Conservation (phyloP, 1,284 basidiomycete genomes). For the Cryptococcus sp. region DNA sequence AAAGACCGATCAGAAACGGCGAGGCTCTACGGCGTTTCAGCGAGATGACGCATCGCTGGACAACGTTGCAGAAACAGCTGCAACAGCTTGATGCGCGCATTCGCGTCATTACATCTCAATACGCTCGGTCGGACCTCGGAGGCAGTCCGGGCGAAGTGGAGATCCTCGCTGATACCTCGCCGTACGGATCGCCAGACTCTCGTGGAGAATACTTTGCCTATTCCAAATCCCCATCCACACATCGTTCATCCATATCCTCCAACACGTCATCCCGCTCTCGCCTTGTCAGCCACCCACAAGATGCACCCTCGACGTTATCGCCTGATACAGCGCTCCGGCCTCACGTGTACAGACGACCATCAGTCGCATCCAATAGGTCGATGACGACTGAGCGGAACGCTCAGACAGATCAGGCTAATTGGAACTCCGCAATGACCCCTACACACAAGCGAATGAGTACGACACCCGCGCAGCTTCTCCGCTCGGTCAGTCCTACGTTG, state of each 20-base stretch:
- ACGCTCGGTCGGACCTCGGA: background rate
- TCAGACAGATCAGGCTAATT: constrained; percentile 25
- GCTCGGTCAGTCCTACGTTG: constrained; percentile 27
- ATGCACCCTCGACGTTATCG: constrained; percentile 2
- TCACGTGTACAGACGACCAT: constrained; percentile 4
- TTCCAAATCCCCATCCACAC: background rate
- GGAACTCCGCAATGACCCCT: constrained; percentile 32
- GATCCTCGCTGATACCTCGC: constrained; percentile 24
- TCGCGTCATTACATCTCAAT: constrained; percentile 26
- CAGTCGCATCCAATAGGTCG: constrained; percentile 18
- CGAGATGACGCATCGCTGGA: constrained; percentile 38
- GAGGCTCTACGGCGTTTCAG: constrained; percentile 73
- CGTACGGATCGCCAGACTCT: constrained; percentile 8
- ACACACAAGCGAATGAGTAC: constrained; percentile 15
- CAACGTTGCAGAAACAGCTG: constrained; percentile 30
- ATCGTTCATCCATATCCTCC: constrained; percentile 26
- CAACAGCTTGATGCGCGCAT: constrained; percentile 37
- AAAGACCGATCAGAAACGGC: constrained; percentile 90
- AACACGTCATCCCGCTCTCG: constrained; percentile 11
- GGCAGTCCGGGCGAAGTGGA: constrained; percentile 22
- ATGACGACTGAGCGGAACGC: constrained; percentile 11
- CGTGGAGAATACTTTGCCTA: constrained; percentile 15
- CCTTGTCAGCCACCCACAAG: constrained; percentile 4
- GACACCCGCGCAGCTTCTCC: constrained; percentile 2
- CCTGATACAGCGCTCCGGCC: constrained; percentile 11